Evolutionary conservation across 495 filamentous ascomycete genomes (phyloP), one percentile per base, ranked within the genome.

Genomic region (Aspergillus olivimuriae): DNA sequence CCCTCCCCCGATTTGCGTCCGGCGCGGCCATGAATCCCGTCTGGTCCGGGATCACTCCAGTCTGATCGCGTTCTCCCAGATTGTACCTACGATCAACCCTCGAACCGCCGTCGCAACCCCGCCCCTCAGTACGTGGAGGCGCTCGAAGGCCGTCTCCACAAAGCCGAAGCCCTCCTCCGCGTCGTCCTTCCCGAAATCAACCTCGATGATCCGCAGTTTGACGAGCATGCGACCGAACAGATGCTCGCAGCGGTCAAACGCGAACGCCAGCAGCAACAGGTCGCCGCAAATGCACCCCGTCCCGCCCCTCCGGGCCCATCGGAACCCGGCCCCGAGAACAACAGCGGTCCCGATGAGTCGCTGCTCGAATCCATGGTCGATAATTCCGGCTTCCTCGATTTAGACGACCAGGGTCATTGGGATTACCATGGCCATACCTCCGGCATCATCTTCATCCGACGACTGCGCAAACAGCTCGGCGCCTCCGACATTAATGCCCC

Each of bases 21-120:
- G n/a, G n/a, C n/a, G n/a, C n/a, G n/a, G n/a, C n/a, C n/a, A n/a
- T n/a, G n/a, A n/a, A n/a, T n/a, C n/a, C n/a, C n/a, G n/a, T n/a
- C n/a, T n/a, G n/a, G n/a, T n/a, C n/a, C n/a, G n/a, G n/a, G 39
- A 40, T 43, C 15, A 23, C 35, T 50, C 39, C n/a, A n/a, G n/a
- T n/a, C n/a, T n/a, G n/a, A n/a, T n/a, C n/a, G n/a, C n/a, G n/a
- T n/a, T n/a, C n/a, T n/a, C 57, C 8, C 57, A 98, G 92, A 97
- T 46, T 98, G 92, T 63, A 94, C 92, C 4, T 97, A 95, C 66
- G 94, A 98, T 53, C 94, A 98, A 54, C 92, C 92, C 12, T 97
- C 92, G 23, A 96, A 96, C 59, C 81, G 92, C 40, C 78, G 91
- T 53, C 85, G 92, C 55, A 98, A 96, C 57, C 91, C 92, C 24